phyloP scores from a whole-genome alignment of 176 grass and related monocot genomes.

The Lolium multiflorum region DNA sequence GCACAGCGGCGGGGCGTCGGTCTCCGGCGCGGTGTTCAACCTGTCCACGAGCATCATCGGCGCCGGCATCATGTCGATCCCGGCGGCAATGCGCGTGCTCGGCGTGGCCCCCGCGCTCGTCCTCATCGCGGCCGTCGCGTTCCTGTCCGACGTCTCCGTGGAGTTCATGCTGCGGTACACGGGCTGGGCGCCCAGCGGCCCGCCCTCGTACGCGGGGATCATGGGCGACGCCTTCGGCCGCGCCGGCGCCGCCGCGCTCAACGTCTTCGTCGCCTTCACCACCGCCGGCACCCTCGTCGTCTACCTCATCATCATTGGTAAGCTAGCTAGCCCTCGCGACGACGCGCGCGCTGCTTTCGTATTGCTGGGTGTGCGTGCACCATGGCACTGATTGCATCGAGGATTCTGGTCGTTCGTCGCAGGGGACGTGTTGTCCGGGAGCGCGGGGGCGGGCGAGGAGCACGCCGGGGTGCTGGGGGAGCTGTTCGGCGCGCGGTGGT shows the following conservation, averaged over 20 bases:
- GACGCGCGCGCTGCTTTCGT: background rate
- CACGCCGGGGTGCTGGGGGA: slow-evolving; percentile 78
- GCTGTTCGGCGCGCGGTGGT: slow-evolving; percentile 82
- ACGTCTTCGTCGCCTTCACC: slow-evolving; percentile 65
- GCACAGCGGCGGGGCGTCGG: slow-evolving; percentile 41
- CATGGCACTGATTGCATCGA: background rate
- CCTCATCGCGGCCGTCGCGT: slow-evolving; percentile 57
- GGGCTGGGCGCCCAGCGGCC: slow-evolving; percentile 27
- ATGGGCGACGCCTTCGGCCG: slow-evolving; percentile 79
- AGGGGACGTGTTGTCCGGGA: slow-evolving; percentile 92
- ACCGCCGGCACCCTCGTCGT: slow-evolving; percentile 77
- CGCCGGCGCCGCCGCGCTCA: slow-evolving; percentile 56
- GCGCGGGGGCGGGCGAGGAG: slow-evolving; percentile 44
- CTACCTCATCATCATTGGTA: slow-evolving; percentile 96
- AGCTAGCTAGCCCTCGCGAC: background rate
- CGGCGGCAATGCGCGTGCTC: slow-evolving; percentile 85
- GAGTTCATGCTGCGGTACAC: slow-evolving; percentile 87
- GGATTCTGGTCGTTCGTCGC: slow-evolving; percentile 29
- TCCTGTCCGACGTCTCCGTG: slow-evolving; percentile 66
- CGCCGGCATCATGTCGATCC: slow-evolving; percentile 97
- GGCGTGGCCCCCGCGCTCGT: slow-evolving; percentile 62
- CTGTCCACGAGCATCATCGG: slow-evolving; percentile 89
- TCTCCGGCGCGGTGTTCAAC: slow-evolving; percentile 86
- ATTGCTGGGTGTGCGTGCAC: background rate
- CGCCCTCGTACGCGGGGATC: slow-evolving; percentile 70